These are phyloP conservation scores for Trichomonas vaginalis DNA, from an alignment of 208 protist genomes.

Conservation along the genomic window DNA sequence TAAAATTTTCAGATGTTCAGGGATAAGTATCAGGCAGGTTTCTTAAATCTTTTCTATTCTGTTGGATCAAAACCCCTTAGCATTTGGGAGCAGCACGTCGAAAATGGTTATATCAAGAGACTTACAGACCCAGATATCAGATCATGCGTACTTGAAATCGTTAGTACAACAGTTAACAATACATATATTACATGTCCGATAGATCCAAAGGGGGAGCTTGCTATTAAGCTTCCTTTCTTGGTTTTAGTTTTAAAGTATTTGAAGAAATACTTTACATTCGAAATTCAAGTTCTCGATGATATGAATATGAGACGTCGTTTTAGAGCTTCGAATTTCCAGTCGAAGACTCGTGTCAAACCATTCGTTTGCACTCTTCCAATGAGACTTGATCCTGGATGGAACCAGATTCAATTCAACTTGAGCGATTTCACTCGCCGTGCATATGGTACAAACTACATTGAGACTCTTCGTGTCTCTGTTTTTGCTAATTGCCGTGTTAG, in stretches of 20 bases:
- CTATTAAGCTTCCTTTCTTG: constrained; percentile 96
- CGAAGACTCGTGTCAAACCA: constrained; percentile 85
- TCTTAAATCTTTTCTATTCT: constrained; percentile 94
- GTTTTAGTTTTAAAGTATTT: constrained; percentile 78
- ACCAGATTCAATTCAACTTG: constrained; percentile 98
- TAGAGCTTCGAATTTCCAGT: constrained; percentile 91
- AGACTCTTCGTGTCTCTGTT: constrained; percentile 83
- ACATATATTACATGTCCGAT: constrained; percentile 89
- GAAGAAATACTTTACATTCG: constrained; percentile 97
- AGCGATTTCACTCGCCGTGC: constrained; percentile 87
- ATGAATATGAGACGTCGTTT: constrained; percentile 90
- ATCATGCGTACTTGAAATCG: constrained; percentile 88
- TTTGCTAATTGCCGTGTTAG: constrained; percentile 95
- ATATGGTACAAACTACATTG: constrained; percentile 97
- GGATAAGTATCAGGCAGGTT: constrained; percentile 91
- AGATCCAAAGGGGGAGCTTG: constrained; percentile 81
- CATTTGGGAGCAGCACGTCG: constrained; percentile 85
- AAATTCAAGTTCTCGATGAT: constrained; percentile 94
- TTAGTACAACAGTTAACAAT: constrained; percentile 87
- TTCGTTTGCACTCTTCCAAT: constrained; percentile 99
- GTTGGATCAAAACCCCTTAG: constrained; percentile 86
- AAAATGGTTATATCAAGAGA: constrained; percentile 89
- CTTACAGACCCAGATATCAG: constrained; percentile 97
- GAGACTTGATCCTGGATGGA: constrained; percentile 94
- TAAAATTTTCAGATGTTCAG: constrained; percentile 73